A percentile compares a stretch with the other conserved stretches of the same genome.
Conservation (phyloP, 2,329 filamentous ascomycete genomes). For the Aspergillus intermedius region DNA sequence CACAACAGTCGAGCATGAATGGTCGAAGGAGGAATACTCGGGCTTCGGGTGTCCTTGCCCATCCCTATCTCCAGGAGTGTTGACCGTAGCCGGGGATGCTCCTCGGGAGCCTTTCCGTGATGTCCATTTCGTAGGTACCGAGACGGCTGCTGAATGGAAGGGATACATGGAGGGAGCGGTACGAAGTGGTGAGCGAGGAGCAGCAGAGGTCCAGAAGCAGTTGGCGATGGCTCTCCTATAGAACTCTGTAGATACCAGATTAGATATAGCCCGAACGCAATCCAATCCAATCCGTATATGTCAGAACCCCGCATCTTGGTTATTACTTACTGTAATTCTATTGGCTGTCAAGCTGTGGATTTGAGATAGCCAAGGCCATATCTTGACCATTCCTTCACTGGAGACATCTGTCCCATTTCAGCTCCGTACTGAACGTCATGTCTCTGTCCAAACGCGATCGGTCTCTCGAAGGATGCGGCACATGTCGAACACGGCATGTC, state of each 20-base stretch:
- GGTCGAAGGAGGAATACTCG: slow-evolving; percentile 33
- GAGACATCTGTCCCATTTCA: not conserved
- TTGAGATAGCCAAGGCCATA: not conserved
- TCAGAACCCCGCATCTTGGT: no score
- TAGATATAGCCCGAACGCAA: not conserved
- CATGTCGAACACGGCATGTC: slow-evolving; percentile 37
- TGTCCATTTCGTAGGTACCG: slow-evolving; percentile 51
- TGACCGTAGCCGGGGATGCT: slow-evolving; percentile 26
- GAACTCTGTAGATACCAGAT: not conserved
- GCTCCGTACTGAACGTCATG: not conserved
- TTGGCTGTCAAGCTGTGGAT: no score
- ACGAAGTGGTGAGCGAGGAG: slow-evolving; percentile 44
- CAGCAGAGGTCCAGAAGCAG: slow-evolving; percentile 37
- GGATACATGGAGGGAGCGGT: slow-evolving; percentile 57
- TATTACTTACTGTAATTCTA: no score
- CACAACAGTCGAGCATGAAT: slow-evolving; percentile 31
- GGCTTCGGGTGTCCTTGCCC: slow-evolving; percentile 39
- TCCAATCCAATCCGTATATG: no score
- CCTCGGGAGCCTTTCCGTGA: slow-evolving; percentile 34
- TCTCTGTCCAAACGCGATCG: not conserved
- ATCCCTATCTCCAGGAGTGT: slow-evolving; percentile 32
- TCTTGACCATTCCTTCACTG: not conserved
- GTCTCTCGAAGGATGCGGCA: slow-evolving; percentile 7
- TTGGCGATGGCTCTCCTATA: not conserved
- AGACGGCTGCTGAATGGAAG: slow-evolving; percentile 49